phyloP scores from a whole-genome alignment of 225 moss, liverwort and hornwort species.

The Physcomitrellopsis africana region DNA sequence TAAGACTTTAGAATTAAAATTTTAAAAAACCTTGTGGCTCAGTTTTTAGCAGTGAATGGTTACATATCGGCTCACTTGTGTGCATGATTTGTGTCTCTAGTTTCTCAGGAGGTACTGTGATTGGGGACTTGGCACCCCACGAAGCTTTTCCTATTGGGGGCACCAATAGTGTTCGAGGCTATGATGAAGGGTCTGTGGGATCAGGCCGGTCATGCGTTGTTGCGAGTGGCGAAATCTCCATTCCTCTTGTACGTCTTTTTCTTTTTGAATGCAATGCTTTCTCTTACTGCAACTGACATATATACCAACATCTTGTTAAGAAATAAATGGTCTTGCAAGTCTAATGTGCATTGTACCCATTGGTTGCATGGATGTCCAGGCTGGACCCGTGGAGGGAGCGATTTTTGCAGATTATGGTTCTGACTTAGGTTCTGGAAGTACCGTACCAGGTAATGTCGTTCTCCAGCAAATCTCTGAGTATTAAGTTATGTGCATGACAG shows the following conservation, averaged over 20 bases:
- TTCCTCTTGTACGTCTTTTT: constrained; percentile 78
- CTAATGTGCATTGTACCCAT: constrained; percentile 19
- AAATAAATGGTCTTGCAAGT: constrained; percentile 4
- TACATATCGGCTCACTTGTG: constrained; percentile 23
- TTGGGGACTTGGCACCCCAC: constrained; percentile 97
- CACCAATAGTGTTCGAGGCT: constrained; percentile 98
- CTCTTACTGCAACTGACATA: constrained; percentile 16
- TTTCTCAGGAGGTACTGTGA: constrained; percentile 96
- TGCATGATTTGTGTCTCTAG: constrained; percentile 47
- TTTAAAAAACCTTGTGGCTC: too few relatives aligned
- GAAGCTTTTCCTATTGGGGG: constrained; percentile 99
- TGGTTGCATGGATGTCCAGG: constrained; percentile 43
- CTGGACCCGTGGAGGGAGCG: constrained; percentile 98
- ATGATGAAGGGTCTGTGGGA: constrained; percentile 97
- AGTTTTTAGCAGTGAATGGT: background rate
- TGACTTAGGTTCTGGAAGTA: constrained; percentile 94
- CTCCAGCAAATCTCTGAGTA: constrained; percentile 17
- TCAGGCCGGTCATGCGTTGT: constrained; percentile 96
- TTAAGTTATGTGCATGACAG: constrained; percentile 2
- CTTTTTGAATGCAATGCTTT: constrained; percentile 20
- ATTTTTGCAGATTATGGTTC: constrained; percentile 97
- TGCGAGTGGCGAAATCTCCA: constrained; percentile 93
- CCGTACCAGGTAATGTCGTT: constrained; percentile 79
- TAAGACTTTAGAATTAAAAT: too few relatives aligned
- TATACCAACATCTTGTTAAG: constrained; percentile 3